Evolutionary conservation across 202 grass and related monocot genomes (phyloP).

Genomic region (Bolboschoenoplectus hybrid): DNA sequence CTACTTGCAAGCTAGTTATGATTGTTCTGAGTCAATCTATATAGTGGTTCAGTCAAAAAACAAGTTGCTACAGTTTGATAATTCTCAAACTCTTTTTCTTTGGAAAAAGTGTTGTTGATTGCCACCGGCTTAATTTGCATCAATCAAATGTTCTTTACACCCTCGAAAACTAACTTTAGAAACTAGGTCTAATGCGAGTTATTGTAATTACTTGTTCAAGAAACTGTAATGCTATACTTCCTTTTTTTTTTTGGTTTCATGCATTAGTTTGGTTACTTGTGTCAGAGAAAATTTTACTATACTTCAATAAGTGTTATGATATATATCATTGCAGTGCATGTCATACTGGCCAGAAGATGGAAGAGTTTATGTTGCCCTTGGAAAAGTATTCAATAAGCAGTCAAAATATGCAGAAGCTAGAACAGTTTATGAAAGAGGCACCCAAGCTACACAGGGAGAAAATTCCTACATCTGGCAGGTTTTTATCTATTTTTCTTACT

Average conservation of each 20-base stretch:
- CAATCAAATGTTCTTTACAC: background rate
- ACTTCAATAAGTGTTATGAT: background rate
- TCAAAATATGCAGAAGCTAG: conserved; percentile 82
- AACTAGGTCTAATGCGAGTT: background rate
- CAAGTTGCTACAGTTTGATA: background rate
- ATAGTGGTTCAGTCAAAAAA: conserved; percentile 8
- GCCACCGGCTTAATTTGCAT: background rate
- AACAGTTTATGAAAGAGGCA: conserved; percentile 85
- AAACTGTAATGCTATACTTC: background rate
- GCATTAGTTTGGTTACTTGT: conserved; percentile 3
- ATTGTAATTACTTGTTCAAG: background rate
- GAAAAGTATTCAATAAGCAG: conserved; percentile 82
- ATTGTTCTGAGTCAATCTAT: conserved; percentile 7
- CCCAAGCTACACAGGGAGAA: conserved; percentile 93
- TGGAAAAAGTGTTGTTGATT: background rate
- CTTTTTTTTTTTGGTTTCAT: background rate
- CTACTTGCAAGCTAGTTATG: background rate
- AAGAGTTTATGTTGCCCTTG: conserved; percentile 76
- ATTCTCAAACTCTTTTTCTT: background rate
- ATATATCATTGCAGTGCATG: conserved; percentile 65
- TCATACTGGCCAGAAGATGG: conserved; percentile 96
- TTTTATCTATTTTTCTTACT: conserved; percentile 33
- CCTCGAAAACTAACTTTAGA: background rate
- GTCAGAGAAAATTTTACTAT: background rate
- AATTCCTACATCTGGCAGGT: conserved; percentile 99